Base-by-base conservation (phyloP, 805 yeast genomes). In the Yamadazyma scolyti region DNA sequence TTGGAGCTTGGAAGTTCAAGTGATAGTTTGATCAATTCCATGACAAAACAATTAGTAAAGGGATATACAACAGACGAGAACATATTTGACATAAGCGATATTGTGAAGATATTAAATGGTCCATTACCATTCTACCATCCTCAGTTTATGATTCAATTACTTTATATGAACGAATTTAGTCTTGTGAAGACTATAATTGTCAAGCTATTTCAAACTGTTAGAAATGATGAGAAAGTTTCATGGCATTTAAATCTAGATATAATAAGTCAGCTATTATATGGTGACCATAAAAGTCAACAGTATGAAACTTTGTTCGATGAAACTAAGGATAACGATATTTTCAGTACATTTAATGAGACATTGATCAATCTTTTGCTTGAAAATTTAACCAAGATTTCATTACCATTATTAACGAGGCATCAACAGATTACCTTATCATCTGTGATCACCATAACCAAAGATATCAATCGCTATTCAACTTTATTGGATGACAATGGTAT, bases 81-180 rank as follows among this genome's bases (percentile, higher is more conserved):
- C 5, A 34, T 49, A 3, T 57, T 50, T 37, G 74, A 70, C 39
- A 71, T 89, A 2, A 71, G 84, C 37, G 82, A 81, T 43, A 65
- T 89, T 35, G 83, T 82, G 29, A 64, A 85, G 10, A 79, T 88
- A 4, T 58, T 89, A 33, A 89, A 89, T 58, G 97, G 97, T 19
- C 93, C 94, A 0, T 54, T 90, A 10, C 96, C 97, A 0, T 59
- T 87, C 1, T 89, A 85, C 45, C 97, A 90, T 48, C 97, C 97
- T 0, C 96, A 88, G 53, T 71, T 86, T 31, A 55, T 89, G 28
- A 79, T 87, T 26, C 96, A 89, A 52, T 62, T 79, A 4, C 52
- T 89, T 12, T 78, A 82, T 45, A 71, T 76, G 42, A 80, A 79
- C 16, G 77, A 80, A 39, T 41, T 72, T 9, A 58, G 61, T 8